phyloP scores from a whole-genome alignment of 2,329 filamentous ascomycete species.

The Volutella citrinella region DNA sequence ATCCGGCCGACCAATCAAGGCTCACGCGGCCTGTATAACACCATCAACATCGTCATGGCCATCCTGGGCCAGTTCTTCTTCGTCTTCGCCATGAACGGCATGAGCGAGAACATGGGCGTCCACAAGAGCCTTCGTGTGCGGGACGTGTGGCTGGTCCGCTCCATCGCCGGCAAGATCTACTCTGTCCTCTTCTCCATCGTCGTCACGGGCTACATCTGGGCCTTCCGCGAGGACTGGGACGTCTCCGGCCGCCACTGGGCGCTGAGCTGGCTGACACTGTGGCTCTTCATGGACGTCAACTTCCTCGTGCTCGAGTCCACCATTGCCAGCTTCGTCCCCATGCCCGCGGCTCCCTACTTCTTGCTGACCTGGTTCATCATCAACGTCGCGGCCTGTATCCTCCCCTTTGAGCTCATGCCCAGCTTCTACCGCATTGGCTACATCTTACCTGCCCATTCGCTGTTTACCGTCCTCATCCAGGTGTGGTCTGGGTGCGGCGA shows the following conservation, averaged over 20 bases:
- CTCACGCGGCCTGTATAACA: constrained; percentile 34
- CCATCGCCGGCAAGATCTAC: constrained; percentile 28
- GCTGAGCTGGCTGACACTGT: constrained; percentile 28
- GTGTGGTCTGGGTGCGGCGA: constrained; percentile 43
- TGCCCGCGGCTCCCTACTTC: constrained; percentile 38
- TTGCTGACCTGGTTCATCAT: constrained; percentile 40
- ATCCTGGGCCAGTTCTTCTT: constrained; percentile 31
- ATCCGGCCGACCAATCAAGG: constrained; percentile 33
- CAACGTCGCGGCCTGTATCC: constrained; percentile 35
- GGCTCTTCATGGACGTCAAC: constrained; percentile 41
- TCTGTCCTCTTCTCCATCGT: constrained; percentile 34
- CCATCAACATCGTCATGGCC: constrained; percentile 35
- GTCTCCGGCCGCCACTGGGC: constrained; percentile 30
- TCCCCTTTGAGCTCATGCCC: constrained; percentile 35
- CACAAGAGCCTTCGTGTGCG: constrained; percentile 17
- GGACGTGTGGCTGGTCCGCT: constrained; percentile 24
- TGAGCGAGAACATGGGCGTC: constrained; percentile 18
- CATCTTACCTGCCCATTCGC: constrained; percentile 32
- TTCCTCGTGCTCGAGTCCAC: constrained; percentile 39
- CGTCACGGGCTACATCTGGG: constrained; percentile 42
- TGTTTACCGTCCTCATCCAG: constrained; percentile 35
- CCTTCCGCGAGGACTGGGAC: constrained; percentile 39
- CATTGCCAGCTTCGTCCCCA: constrained; percentile 25
- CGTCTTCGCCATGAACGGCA: constrained; percentile 24
- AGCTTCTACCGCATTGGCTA: constrained; percentile 40